phyloP scores from a whole-genome alignment of 2,329 filamentous ascomycete species.

The Cladosporium velox region DNA sequence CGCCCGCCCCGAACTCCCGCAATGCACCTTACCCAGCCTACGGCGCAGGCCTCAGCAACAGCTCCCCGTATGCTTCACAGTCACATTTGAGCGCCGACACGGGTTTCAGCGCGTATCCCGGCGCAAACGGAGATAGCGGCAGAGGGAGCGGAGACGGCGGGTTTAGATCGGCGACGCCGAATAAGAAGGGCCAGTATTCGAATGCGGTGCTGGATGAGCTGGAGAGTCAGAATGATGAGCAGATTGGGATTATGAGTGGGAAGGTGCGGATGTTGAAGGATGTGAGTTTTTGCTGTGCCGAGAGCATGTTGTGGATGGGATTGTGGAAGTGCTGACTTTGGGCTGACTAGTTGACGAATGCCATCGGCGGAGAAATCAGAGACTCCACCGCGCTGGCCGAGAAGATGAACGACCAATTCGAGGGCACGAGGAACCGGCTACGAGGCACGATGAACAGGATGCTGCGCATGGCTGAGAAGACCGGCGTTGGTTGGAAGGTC shows the following conservation, averaged over 20 bases:
- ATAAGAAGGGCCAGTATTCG: constrained; percentile 80
- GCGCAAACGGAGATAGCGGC: constrained; percentile 25
- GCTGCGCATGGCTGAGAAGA: constrained; percentile 90
- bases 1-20: constrained; percentile 27
- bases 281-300: constrained; percentile 54
- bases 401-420: constrained; percentile 95
- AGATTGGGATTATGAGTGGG: constrained; percentile 85
- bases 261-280: constrained; percentile 90
- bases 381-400: constrained; percentile 85
- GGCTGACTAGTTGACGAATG: constrained; percentile 70
- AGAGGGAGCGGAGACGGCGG: constrained; percentile 29
- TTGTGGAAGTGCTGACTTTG: constrained; percentile 2
- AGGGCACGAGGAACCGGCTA: constrained; percentile 76
- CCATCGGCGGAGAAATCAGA: constrained; percentile 94
- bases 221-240: constrained; percentile 90
- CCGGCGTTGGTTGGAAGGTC: constrained; percentile 92
- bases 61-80: constrained; percentile 27
- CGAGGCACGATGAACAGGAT: constrained; percentile 96
- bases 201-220: constrained; percentile 89
- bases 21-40: constrained; percentile 29
- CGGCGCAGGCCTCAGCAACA: constrained; percentile 22
- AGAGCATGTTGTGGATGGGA: no score
- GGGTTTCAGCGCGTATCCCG: constrained; percentile 35
- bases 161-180: constrained; percentile 48
- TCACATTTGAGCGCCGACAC: constrained; percentile 22